Evolutionary conservation across 2,329 filamentous ascomycete genomes (phyloP).

Genomic region (Escovopsis sp.): DNA sequence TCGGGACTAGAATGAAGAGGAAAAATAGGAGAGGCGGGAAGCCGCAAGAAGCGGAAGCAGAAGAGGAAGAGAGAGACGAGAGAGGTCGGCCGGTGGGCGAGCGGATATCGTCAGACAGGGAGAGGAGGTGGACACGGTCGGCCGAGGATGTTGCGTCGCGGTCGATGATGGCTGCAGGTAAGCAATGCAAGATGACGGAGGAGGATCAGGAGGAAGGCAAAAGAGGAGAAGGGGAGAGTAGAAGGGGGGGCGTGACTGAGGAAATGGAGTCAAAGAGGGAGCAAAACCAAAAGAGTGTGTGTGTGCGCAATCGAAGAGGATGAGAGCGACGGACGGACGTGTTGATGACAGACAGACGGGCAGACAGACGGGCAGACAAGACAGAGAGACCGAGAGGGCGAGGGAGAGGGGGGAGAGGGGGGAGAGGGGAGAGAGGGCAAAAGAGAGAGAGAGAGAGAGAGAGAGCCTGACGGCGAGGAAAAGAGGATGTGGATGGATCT

Average conservation of each 20-base stretch:
- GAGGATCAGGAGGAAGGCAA: background rate
- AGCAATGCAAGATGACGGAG: background rate
- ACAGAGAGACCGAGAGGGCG: background rate
- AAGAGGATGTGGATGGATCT: too few relatives aligned
- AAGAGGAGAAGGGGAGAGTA: slow-evolving; percentile 1
- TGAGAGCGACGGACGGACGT: too few relatives aligned
- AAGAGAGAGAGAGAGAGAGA: too few relatives aligned
- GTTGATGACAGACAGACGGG: too few relatives aligned
- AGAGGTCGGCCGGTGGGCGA: background rate
- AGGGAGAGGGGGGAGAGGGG: background rate
- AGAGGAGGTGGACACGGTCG: too few relatives aligned
- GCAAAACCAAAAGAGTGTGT: background rate
- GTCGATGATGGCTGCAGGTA: too few relatives aligned
- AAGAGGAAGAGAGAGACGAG: background rate
- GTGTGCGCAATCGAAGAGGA: background rate
- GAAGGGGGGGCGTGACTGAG: slow-evolving; percentile 2
- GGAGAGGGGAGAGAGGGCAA: too few relatives aligned
- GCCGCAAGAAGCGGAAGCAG: background rate
- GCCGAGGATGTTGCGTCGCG: too few relatives aligned
- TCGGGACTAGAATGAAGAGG: background rate
- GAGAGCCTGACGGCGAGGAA: too few relatives aligned
- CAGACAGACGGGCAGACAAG: too few relatives aligned
- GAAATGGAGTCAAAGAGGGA: slow-evolving; percentile 1
- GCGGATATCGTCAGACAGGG: too few relatives aligned
- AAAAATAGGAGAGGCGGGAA: background rate